These are phyloP conservation scores for Phytophthora crassamura DNA, from an alignment of 352 stramenopile genomes.

Conservation along the genomic window DNA sequence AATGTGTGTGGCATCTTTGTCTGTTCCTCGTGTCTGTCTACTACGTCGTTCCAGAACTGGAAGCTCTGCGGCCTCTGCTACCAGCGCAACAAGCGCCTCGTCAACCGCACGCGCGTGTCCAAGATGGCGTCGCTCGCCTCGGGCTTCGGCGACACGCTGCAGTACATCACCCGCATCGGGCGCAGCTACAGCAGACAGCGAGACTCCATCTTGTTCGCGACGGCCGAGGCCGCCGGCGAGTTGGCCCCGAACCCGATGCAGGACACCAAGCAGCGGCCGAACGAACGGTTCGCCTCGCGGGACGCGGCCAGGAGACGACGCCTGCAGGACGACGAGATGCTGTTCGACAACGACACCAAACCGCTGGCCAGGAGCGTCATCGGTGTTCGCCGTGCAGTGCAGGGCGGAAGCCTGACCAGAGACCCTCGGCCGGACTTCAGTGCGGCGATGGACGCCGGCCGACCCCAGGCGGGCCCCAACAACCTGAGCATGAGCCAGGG, in stretches of 20 bases:
- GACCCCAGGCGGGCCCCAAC: constrained; percentile 14
- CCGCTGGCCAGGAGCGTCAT: constrained; percentile 44
- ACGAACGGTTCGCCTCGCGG: constrained; percentile 16
- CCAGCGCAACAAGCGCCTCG: constrained; percentile 64
- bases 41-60: constrained; percentile 72
- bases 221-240: constrained; percentile 38
- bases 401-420: constrained; percentile 12
- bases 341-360: constrained; percentile 41
- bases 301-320: constrained; percentile 27
- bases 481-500: constrained; percentile 40
- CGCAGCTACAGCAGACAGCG: constrained; percentile 48
- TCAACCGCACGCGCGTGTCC: constrained; percentile 61
- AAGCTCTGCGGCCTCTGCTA: constrained; percentile 70
- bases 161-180: constrained; percentile 44
- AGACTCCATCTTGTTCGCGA: constrained; percentile 50
- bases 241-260: constrained; percentile 36
- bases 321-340: constrained; percentile 37
- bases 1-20: constrained; percentile 71
- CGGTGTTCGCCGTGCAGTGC: constrained; percentile 32
- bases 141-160: constrained; percentile 38
- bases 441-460: constrained; percentile 19
- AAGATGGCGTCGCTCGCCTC: constrained; percentile 55
- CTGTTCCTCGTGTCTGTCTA: constrained; percentile 62
- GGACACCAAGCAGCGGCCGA: constrained; percentile 37
- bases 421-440: constrained; percentile 28